Conservation (phyloP, 306 rosid genomes). For the Morella rubra region DNA sequence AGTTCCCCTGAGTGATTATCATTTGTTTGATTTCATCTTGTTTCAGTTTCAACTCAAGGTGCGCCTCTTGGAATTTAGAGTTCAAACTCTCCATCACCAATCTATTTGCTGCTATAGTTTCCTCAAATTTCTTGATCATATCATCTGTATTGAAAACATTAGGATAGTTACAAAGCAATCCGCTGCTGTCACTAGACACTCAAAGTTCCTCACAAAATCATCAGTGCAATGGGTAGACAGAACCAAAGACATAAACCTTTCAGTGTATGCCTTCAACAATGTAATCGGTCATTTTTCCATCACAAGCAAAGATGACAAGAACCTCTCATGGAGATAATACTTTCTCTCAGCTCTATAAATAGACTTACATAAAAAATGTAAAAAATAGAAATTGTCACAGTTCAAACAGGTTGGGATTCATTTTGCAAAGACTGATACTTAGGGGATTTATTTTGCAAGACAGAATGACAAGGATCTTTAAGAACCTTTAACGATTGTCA, state of each 20-base stretch:
- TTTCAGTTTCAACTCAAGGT: slow-evolving; percentile 54
- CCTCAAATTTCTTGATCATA: slow-evolving; percentile 61
- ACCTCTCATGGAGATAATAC: neutral
- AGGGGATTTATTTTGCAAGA: too few species aligned
- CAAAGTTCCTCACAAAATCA: neutral
- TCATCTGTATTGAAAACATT: slow-evolving; percentile 53
- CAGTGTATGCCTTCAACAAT: slow-evolving; percentile 10
- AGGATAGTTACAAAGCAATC: slow-evolving; percentile 15
- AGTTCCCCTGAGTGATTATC: slow-evolving; percentile 40
- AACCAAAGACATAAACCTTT: slow-evolving; percentile 14
- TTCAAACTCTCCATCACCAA: slow-evolving; percentile 59
- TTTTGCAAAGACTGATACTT: too few species aligned
- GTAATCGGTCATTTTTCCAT: slow-evolving; percentile 2
- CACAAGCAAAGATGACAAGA: slow-evolving; percentile 6
- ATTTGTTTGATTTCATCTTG: slow-evolving; percentile 58
- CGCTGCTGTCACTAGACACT: neutral
- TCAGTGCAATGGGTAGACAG: slow-evolving; percentile 9
- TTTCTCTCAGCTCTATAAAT: too few species aligned
- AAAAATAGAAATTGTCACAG: neutral
- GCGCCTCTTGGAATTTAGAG: slow-evolving; percentile 56
- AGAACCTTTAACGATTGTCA: too few species aligned
- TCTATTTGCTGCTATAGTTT: slow-evolving; percentile 51
- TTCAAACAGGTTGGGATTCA: slow-evolving; percentile 4
- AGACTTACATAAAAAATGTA: too few species aligned
- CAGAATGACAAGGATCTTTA: too few species aligned